Base-by-base conservation (phyloP, 148 eudicot species). In the Silene latifolia region DNA sequence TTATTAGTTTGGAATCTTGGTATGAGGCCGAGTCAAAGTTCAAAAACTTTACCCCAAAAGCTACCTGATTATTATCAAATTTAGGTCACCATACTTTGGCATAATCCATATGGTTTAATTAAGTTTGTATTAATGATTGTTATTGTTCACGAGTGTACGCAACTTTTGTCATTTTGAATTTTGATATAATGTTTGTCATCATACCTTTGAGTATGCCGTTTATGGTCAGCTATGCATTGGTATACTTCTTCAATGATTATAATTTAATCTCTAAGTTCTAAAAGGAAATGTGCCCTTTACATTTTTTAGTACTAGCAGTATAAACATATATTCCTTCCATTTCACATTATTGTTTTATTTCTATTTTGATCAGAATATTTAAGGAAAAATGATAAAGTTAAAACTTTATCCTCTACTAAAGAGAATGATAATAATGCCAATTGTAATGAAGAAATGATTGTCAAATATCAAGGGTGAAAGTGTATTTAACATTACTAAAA, bases 1-100 rank as follows among this genome's bases (percentile, higher is more conserved):
- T 79, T 51, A 74, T 74, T 23, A 71, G 68, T 12, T 69, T 79
- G 54, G 74, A 79, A 14, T 74, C 78, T 6, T 79, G 82, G 82
- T 79, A 79, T 53, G 74, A 79, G 12, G 3, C 51, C 0, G 82
- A 79, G 63, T 25, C 69, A 0, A 74, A 69, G 47, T 71, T 74
- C 54, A 61, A 29, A 39, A 69, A 14, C 23, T 79, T 67, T 18
- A 48, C 81, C 12, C 69, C 81, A n/a, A 69, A 79, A 59, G 47
- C 73, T 32, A 51, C 51, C 8, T 56, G 77, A 65, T 62, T 12
- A 62, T 23, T 11, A 65, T 65, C 15, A 29, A 32, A 25, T 63
- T 14, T 25, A 12, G 39, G n/a, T 25, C 2, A 27, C 39, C 67
- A 32, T 63, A 24, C 8, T 63, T 25, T 9, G 17, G 47, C 19